Base-by-base conservation (phyloP, 208 protist genomes). In the Acanthamoeba lenticulata region DNA sequence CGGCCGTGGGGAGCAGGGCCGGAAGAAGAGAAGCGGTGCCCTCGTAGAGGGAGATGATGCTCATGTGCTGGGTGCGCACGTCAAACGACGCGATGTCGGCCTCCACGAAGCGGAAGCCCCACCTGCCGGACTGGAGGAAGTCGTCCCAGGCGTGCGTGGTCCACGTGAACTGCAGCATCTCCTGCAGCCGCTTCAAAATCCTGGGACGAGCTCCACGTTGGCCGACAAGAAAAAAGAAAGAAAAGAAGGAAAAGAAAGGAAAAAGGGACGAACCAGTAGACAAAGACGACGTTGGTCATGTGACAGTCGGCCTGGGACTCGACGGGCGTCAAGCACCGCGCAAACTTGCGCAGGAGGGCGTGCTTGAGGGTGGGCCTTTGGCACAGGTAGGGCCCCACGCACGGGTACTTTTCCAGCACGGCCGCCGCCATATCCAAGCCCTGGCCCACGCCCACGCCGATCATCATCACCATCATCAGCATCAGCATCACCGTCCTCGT, bases 61-160 rank as follows among this genome's bases (percentile, higher is more conserved):
- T n/a, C 49, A 62, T 89, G 49, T 89, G 79, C 47, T 89, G 52
- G n/a, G 29, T 62, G 32, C 79, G 79, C 7, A 44, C 79, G 11
- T 89, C 79, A 19, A 89, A 62, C 1, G 45, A 52, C 1, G 42
- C 79, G 11, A 89, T 36, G 32, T 89, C 79, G 32, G 79, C 24
- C 32, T 89, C 79, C 36, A 89, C 79, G 4, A 52, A 89, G 79
- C 42, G 45, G 79, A 89, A 89, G 40, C 49, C 49, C 42, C 49
- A 89, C 2, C 69, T 19, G 19, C 34, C 44, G 38, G 69, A 79
- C 36, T 89, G 13, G 29, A 89, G 52, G 79, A 89, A 89, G 19
- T 89, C 79, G 29, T 49, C 45, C 79, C 79, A 89, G 0, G 79
- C 49, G 15, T 62, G 45, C 4, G 44, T 38, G 36, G 21, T 65